These are phyloP conservation scores for Phylloporus scabripes DNA, from an alignment of 768 basidiomycete genomes.

Conservation along the genomic window DNA sequence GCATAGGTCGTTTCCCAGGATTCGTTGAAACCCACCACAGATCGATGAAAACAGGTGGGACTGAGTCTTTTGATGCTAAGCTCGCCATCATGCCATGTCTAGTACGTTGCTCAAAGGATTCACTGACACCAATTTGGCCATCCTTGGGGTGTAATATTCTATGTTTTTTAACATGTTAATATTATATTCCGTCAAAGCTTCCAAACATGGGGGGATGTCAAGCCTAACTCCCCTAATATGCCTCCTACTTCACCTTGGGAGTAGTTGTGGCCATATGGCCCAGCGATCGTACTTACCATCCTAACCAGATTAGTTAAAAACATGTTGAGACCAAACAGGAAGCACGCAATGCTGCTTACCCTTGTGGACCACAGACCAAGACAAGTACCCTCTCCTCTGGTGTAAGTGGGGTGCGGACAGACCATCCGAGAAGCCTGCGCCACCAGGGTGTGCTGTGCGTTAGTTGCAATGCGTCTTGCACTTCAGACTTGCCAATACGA, in stretches of 20 bases:
- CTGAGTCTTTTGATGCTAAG: too few species aligned
- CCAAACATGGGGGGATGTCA: conserved; percentile 57
- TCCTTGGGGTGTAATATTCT: not conserved
- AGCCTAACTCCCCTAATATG: conserved; percentile 58
- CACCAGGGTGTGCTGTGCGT: conserved; percentile 28
- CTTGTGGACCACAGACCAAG: conserved; percentile 80
- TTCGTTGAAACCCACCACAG: not conserved
- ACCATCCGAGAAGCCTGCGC: conserved; percentile 18
- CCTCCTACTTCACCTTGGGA: conserved; percentile 73
- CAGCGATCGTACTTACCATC: conserved; percentile 71
- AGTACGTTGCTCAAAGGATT: not conserved
- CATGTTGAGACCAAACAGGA: not conserved
- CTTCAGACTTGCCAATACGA: conserved; percentile 46
- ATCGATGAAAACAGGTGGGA: too few species aligned
- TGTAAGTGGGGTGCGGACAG: conserved; percentile 1
- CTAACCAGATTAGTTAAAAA: conserved; percentile 32
- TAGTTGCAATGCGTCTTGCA: conserved; percentile 40
- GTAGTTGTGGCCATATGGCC: conserved; percentile 68
- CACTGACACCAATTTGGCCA: not conserved
- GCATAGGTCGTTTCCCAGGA: not conserved
- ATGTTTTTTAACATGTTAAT: not conserved
- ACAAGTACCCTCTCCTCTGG: conserved; percentile 49
- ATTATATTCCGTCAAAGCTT: conserved; percentile 43
- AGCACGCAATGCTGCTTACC: conserved; percentile 44
- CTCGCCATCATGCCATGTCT: not conserved